Evolutionary conservation across 768 basidiomycete genomes (phyloP), one percentile per base, ranked within the genome.

Genomic region (Mycena vitilis): DNA sequence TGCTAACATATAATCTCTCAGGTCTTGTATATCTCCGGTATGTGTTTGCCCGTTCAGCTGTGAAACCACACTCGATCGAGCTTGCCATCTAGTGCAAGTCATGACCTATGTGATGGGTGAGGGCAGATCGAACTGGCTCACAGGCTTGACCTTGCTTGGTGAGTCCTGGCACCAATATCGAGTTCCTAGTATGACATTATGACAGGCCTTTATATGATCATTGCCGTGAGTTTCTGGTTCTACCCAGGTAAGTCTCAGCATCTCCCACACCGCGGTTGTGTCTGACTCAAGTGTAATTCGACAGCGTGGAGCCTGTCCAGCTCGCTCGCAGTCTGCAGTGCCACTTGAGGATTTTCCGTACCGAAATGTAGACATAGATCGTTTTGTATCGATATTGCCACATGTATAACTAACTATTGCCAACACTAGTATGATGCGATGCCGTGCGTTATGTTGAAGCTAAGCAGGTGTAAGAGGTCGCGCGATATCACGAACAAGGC

Each of bases 61-160:
- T 36, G 6, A 22, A 56, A 47, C n/a, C n/a, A 49, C 25, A 16
- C n/a, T 34, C 37, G 25, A 40, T 30, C 37, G 7, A 45, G 11
- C 22, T 30, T 59, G 10, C 25, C n/a, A n/a, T n/a, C 1, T 25
- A 91, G 91, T 94, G 16, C 81, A 94, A 71, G 93, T 93, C 5
- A 94, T 97, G 78, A 94, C 92, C 75, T 94, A 93, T 74, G 90
- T 91, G 23, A 87, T 96, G 7, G 86, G 89, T 56, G 96, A 98
- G 72, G 95, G 95, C 15, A 92, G 89, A 75, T 93, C 91, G 36
- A 97, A 96, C 77, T 98, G 95, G 83, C 83, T 98, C n/a, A 95
- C 97, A 78, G 95, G 94, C 25, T 78, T 89, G 73, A 89, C 94
- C 63, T 84, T 95, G n/a, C 87, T 94, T 64, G 88, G 90, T 77